These are phyloP conservation scores for Penicillium diatomitis DNA, from an alignment of 495 filamentous ascomycete species.

Conservation along the genomic window DNA sequence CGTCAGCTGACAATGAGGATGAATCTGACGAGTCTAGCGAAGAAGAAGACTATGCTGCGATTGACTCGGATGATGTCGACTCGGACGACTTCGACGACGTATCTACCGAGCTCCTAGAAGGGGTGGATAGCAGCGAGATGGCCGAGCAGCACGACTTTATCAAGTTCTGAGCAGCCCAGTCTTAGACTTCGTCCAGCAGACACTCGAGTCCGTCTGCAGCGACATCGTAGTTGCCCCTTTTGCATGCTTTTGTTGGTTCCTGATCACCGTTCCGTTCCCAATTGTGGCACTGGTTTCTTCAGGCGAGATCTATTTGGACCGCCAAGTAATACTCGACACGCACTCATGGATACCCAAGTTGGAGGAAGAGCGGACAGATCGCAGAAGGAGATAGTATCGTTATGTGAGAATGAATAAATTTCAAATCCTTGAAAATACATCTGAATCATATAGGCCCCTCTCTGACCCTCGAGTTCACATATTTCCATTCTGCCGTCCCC, in stretches of 20 bases:
- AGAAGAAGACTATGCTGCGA: conserved; percentile 64
- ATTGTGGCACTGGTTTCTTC: too few species aligned
- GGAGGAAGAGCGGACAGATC: too few species aligned
- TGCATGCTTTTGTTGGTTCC: neutral
- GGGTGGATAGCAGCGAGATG: conserved; percentile 41
- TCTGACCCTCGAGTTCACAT: too few species aligned
- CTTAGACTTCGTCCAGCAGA: neutral
- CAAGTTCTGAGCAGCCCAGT: conserved; percentile 31
- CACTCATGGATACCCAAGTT: too few species aligned
- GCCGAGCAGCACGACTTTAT: conserved; percentile 64
- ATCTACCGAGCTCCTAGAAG: conserved; percentile 36
- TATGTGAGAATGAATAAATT: too few species aligned
- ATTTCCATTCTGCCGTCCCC: too few species aligned
- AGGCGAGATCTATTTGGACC: too few species aligned
- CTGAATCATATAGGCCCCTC: too few species aligned
- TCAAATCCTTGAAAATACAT: too few species aligned
- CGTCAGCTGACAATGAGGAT: conserved; percentile 39
- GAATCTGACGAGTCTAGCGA: conserved; percentile 77
- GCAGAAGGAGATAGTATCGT: too few species aligned
- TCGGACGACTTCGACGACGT: conserved; percentile 79
- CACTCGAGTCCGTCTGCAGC: neutral
- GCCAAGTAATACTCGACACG: too few species aligned
- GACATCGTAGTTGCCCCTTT: conserved; percentile 9
- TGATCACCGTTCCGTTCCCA: too few species aligned
- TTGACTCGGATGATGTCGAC: conserved; percentile 79